Evolutionary conservation across 495 filamentous ascomycete genomes (phyloP).

Genomic region (Penicillium paxilli): DNA sequence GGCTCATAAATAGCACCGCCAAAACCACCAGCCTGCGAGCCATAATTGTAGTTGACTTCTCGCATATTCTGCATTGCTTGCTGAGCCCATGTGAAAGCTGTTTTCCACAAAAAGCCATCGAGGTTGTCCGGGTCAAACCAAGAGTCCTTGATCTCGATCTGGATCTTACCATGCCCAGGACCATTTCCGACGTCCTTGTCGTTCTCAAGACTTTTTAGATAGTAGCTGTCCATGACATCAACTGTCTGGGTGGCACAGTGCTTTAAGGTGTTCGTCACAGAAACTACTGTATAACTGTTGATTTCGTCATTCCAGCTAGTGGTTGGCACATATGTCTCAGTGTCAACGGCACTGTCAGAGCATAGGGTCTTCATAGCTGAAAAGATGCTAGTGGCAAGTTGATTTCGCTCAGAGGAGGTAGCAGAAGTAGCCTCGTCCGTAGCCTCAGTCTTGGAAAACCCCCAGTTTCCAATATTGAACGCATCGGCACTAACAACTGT

Average conservation of each 20-base stretch:
- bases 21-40: too few relatives aligned
- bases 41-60: too few relatives aligned
- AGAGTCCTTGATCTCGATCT: neutral
- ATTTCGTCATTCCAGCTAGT: neutral
- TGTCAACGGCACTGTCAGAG: neutral
- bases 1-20: neutral
- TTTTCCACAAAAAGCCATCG: neutral
- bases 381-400: neutral
- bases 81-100: neutral
- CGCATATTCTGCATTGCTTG: neutral
- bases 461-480: neutral
- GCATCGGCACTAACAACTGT: neutral
- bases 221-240: neutral
- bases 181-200: neutral
- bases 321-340: neutral
- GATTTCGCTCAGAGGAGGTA: neutral
- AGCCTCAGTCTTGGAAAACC: neutral
- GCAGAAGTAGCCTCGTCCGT: neutral
- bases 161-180: neutral
- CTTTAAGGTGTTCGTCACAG: neutral
- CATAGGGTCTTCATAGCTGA: neutral
- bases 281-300: neutral
- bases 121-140: neutral
- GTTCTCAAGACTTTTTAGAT: neutral
- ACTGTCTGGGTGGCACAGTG: neutral